These are phyloP conservation scores for Alternaria sp. DNA, from an alignment of 2,329 filamentous ascomycete genomes.

Conservation along the genomic window DNA sequence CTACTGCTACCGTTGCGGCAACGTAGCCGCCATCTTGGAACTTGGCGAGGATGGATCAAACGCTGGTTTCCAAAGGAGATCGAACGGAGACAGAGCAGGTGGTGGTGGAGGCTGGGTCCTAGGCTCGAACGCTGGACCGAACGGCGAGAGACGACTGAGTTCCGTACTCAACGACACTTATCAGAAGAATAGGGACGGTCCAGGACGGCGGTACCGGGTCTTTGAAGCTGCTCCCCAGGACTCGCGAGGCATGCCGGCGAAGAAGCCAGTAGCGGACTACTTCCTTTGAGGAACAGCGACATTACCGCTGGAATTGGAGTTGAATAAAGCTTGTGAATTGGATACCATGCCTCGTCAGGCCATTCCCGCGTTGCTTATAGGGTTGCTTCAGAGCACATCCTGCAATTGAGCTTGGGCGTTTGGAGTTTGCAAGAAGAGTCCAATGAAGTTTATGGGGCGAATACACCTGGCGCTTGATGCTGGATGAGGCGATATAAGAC, in stretches of 20 bases:
- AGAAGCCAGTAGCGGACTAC: conserved; percentile 97
- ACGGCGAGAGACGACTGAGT: conserved; percentile 36
- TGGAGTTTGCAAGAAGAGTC: conserved; percentile 1
- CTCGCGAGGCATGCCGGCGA: conserved; percentile 95
- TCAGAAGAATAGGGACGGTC: conserved; percentile 63
- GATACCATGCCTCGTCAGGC: not conserved
- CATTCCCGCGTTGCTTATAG: not conserved
- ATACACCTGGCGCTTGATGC: not conserved
- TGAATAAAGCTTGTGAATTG: not conserved
- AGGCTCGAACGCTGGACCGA: conserved; percentile 43
- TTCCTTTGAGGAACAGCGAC: conserved; percentile 66
- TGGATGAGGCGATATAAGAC: not conserved
- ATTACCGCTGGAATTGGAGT: not conserved
- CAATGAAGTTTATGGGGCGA: not conserved
- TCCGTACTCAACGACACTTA: conserved; percentile 54
- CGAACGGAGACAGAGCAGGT: conserved; percentile 72
- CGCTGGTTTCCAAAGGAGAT: conserved; percentile 56
- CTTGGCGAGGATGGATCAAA: conserved; percentile 78
- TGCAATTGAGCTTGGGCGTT: conserved; percentile 5
- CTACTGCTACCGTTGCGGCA: conserved; percentile 63
- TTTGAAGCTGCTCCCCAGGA: conserved; percentile 98
- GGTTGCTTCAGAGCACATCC: not conserved
- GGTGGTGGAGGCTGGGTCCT: conserved; percentile 47
- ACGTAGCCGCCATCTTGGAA: conserved; percentile 88
- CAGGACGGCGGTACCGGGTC: conserved; percentile 88